Conservation (phyloP, 306 rosid genomes). For the Castanea mollissima region DNA sequence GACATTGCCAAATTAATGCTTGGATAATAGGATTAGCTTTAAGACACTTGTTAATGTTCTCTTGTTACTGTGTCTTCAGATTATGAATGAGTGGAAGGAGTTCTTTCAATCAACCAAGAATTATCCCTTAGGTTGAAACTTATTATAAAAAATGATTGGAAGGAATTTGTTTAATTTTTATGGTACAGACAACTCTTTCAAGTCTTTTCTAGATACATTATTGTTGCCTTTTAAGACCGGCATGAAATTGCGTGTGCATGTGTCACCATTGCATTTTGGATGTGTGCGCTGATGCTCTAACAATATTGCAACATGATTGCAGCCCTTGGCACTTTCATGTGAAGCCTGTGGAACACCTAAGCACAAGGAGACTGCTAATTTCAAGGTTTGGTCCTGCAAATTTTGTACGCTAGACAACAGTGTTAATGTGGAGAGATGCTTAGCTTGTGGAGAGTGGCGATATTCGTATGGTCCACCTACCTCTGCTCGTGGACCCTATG, state of each 20-base stretch:
- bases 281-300: slow-evolving; percentile 1
- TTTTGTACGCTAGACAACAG: slow-evolving; percentile 55
- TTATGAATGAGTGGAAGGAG: too few species aligned
- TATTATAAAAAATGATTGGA: too few species aligned
- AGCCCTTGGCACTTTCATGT: slow-evolving; percentile 40
- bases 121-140: too few species aligned
- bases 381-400: slow-evolving; percentile 55
- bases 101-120: too few species aligned
- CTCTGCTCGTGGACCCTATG: slow-evolving; percentile 30
- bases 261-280: neutral
- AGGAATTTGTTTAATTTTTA: too few species aligned
- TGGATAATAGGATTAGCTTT: too few species aligned
- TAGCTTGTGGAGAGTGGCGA: slow-evolving; percentile 61
- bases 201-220: too few species aligned
- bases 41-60: too few species aligned
- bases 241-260: neutral
- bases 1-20: too few species aligned
- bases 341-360: slow-evolving; percentile 43
- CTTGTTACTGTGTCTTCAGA: too few species aligned
- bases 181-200: too few species aligned
- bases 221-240: too few species aligned
- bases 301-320: slow-evolving; percentile 26
- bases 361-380: slow-evolving; percentile 18
- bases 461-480: slow-evolving; percentile 48
- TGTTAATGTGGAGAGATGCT: slow-evolving; percentile 46